Evolutionary conservation across 768 basidiomycete species (phyloP).

Genomic region (Antrodiella citrinella): DNA sequence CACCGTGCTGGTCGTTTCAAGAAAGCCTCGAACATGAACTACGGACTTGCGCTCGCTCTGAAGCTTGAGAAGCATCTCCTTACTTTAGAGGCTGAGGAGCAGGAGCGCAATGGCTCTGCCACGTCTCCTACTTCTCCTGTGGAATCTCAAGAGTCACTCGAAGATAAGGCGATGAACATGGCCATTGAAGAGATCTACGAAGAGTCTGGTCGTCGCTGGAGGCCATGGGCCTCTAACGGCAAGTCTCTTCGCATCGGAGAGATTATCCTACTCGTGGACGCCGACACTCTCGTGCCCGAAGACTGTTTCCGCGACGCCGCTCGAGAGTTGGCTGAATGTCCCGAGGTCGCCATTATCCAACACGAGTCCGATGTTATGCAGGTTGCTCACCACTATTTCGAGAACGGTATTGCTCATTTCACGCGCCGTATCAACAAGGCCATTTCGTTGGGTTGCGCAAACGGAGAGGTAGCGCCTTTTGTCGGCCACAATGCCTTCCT

Average conservation of each 20-base stretch:
- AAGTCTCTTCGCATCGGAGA: conserved; percentile 70
- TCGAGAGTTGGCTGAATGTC: conserved; percentile 63
- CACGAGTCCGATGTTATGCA: conserved; percentile 68
- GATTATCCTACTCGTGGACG: conserved; percentile 75
- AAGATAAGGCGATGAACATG: conserved; percentile 64
- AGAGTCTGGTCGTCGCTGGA: conserved; percentile 50
- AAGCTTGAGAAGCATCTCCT: conserved; percentile 45
- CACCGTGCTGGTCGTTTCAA: conserved; percentile 86
- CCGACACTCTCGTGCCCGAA: conserved; percentile 62
- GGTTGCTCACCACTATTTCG: conserved; percentile 68
- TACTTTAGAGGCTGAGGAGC: conserved; percentile 35
- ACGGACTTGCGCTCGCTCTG: conserved; percentile 58
- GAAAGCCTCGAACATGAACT: conserved; percentile 92
- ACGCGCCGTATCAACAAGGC: conserved; percentile 72
- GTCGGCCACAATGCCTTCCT: conserved; percentile 85
- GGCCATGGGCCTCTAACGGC: conserved; percentile 72
- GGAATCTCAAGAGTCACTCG: conserved; percentile 42
- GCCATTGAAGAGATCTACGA: conserved; percentile 69
- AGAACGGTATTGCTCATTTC: conserved; percentile 79
- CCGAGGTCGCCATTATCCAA: conserved; percentile 75
- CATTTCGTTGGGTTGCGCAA: conserved; percentile 65
- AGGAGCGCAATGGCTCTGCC: too few species aligned
- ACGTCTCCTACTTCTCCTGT: conserved; percentile 28
- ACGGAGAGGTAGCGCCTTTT: conserved; percentile 68
- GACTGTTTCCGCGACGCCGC: conserved; percentile 84